A percentile compares a stretch with the other conserved stretches of the same genome.
Conservation (phyloP, 2,329 filamentous ascomycete species). For the Fusarium foetens region DNA sequence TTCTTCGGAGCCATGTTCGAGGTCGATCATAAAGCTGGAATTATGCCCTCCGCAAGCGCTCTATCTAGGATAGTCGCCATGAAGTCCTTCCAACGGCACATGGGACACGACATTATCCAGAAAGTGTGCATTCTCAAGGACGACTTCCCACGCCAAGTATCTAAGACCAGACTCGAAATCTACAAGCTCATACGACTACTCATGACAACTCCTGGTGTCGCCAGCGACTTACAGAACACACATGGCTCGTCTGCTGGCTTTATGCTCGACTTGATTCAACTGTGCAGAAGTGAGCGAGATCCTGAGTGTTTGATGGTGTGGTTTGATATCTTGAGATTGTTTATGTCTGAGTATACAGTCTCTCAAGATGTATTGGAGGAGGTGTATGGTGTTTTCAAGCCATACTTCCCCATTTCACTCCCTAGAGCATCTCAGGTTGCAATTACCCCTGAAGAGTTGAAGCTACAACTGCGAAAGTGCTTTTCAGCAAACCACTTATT, state of each 20-base stretch:
- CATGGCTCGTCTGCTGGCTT: constrained; percentile 59
- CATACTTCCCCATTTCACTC: constrained; percentile 70
- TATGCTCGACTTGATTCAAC: constrained; percentile 59
- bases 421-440: constrained; percentile 60
- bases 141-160: constrained; percentile 65
- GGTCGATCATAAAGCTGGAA: constrained; percentile 68
- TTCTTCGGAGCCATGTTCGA: constrained; percentile 70
- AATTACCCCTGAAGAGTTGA: constrained; percentile 67
- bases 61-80: constrained; percentile 61
- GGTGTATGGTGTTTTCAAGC: constrained; percentile 66
- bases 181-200: constrained; percentile 61
- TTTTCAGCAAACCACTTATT: constrained; percentile 62
- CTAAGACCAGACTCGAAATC: constrained; percentile 62
- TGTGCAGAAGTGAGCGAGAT: constrained; percentile 66
- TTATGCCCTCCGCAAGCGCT: constrained; percentile 64
- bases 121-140: constrained; percentile 63
- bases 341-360: constrained; percentile 58
- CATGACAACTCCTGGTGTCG: constrained; percentile 55
- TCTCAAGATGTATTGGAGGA: constrained; percentile 59
- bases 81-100: constrained; percentile 61
- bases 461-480: constrained; percentile 62
- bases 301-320: constrained; percentile 66
- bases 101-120: constrained; percentile 60
- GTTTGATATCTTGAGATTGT: constrained; percentile 61
- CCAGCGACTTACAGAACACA: constrained; percentile 56